Percentiles rank a stretch among this genome's conserved stretches.
These are phyloP conservation scores for Ilyonectria sp. DNA, from an alignment of 2,329 filamentous ascomycete genomes.

Conservation along the genomic window DNA sequence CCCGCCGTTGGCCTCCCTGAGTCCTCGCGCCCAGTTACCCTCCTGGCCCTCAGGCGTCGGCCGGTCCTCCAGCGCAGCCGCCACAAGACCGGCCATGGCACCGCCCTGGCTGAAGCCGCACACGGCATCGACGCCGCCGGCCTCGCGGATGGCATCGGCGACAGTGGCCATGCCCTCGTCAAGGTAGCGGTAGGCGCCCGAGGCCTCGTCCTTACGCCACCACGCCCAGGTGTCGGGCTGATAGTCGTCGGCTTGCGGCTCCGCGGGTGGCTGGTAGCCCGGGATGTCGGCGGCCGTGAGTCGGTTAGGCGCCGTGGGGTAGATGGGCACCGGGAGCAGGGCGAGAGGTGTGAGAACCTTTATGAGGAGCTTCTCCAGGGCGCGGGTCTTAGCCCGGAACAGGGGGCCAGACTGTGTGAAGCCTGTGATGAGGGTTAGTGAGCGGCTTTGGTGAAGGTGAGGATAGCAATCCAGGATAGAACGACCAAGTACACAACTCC, in stretches of 20 bases:
- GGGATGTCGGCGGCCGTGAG: constrained; percentile 78
- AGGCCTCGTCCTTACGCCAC: constrained; percentile 81
- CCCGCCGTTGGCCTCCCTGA: constrained; percentile 66
- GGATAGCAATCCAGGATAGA: background rate
- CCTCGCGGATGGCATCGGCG: constrained; percentile 72
- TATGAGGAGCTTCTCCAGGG: constrained; percentile 83
- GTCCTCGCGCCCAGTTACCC: constrained; percentile 59
- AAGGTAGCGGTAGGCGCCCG: constrained; percentile 76
- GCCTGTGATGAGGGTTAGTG: constrained; percentile 62
- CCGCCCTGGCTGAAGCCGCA: constrained; percentile 89
- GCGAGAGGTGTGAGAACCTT: constrained; percentile 78
- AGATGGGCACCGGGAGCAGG: constrained; percentile 71
- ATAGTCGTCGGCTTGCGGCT: constrained; percentile 62
- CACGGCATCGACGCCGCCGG: constrained; percentile 82
- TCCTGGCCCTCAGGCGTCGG: constrained; percentile 47
- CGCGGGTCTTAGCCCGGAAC: constrained; percentile 91
- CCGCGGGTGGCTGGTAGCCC: constrained; percentile 69
- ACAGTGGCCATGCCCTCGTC: constrained; percentile 77
- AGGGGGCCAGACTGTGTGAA: constrained; percentile 91
- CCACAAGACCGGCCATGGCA: constrained; percentile 79
- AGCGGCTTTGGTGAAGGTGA: constrained; percentile 13
- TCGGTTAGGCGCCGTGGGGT: constrained; percentile 78
- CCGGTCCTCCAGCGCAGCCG: constrained; percentile 76
- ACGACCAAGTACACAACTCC: background rate
- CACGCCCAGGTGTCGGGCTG: constrained; percentile 83